Evolutionary conservation across 352 stramenopile species (phyloP).

Genomic region (Blastocystis sp.): DNA sequence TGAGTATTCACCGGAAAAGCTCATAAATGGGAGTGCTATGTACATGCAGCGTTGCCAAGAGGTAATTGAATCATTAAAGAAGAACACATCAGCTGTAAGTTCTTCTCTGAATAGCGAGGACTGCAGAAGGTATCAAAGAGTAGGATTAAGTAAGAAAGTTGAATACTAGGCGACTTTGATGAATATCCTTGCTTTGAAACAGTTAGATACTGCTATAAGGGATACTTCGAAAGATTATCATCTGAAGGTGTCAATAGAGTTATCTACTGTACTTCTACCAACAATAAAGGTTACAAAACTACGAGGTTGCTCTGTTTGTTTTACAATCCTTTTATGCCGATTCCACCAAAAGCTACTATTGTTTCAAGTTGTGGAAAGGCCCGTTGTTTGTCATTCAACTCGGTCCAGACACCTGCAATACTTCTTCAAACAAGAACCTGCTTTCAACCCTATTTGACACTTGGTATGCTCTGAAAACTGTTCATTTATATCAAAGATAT

Average conservation of each 20-base stretch:
- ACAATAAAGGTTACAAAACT: conserved; percentile 18
- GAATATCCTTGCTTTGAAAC: conserved; percentile 11
- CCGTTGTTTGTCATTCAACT: conserved; percentile 30
- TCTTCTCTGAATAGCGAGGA: not conserved
- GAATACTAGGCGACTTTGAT: not conserved
- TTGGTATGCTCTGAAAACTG: not conserved
- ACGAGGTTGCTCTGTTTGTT: conserved; percentile 33
- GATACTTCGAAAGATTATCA: not conserved
- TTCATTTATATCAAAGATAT: conserved; percentile 13
- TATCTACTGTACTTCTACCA: not conserved
- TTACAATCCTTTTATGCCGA: conserved; percentile 26
- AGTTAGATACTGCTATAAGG: not conserved
- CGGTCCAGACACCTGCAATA: conserved; percentile 17
- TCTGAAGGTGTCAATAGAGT: not conserved
- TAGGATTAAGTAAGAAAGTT: not conserved
- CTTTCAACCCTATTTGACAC: conserved; percentile 67
- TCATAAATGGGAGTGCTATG: not conserved
- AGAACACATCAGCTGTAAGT: not conserved
- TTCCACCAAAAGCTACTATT: conserved; percentile 34
- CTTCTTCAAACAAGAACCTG: conserved; percentile 51
- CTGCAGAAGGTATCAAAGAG: conserved; percentile 13
- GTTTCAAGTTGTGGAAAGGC: conserved; percentile 56
- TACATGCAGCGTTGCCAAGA: not conserved
- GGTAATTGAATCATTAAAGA: not conserved
- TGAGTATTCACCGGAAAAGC: not conserved